Percentiles rank a stretch among this genome's conserved stretches.
Evolutionary conservation across 2,329 filamentous ascomycete genomes (phyloP).

Genomic region (Zopfia rhizophila): DNA sequence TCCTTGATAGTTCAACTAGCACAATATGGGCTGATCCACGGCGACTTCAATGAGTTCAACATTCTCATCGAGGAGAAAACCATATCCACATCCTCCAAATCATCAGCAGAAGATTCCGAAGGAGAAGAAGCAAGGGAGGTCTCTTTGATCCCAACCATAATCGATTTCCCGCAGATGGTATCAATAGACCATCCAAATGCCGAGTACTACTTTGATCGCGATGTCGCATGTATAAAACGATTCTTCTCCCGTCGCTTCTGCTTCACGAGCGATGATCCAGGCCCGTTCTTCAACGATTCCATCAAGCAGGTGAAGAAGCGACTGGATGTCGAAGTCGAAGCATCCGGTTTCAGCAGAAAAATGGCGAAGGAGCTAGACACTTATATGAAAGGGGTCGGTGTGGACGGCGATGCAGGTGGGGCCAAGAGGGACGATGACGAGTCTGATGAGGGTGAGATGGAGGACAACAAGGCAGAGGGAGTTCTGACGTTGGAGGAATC

Average conservation of each 20-base stretch:
- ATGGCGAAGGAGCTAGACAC: slow-evolving; percentile 94
- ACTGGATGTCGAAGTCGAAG: slow-evolving; percentile 88
- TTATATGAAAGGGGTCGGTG: slow-evolving; percentile 81
- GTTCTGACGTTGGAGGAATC: slow-evolving; percentile 4
- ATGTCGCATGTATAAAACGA: slow-evolving; percentile 93
- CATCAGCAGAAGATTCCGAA: slow-evolving; percentile 35
- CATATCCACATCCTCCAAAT: background rate
- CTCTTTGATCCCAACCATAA: slow-evolving; percentile 80
- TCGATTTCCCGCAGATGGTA: slow-evolving; percentile 98
- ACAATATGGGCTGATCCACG: slow-evolving; percentile 89
- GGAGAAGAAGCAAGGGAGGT: slow-evolving; percentile 39
- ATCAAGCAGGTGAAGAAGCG: slow-evolving; percentile 77
- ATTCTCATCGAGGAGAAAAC: slow-evolving; percentile 85
- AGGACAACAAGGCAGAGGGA: slow-evolving; percentile 19
- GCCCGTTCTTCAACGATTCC: slow-evolving; percentile 86
- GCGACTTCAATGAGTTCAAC: slow-evolving; percentile 99
- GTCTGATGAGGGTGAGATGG: slow-evolving; percentile 29
- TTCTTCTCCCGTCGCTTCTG: slow-evolving; percentile 92
- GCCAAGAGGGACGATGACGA: slow-evolving; percentile 36
- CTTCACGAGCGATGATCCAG: slow-evolving; percentile 82
- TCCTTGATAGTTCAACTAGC: slow-evolving; percentile 85
- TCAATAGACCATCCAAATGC: slow-evolving; percentile 94
- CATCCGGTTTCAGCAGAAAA: slow-evolving; percentile 95
- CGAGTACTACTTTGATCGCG: slow-evolving; percentile 96
- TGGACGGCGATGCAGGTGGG: slow-evolving; percentile 62